phyloP scores from a whole-genome alignment of 305 asterid species.

The Fraxinus velutina region DNA sequence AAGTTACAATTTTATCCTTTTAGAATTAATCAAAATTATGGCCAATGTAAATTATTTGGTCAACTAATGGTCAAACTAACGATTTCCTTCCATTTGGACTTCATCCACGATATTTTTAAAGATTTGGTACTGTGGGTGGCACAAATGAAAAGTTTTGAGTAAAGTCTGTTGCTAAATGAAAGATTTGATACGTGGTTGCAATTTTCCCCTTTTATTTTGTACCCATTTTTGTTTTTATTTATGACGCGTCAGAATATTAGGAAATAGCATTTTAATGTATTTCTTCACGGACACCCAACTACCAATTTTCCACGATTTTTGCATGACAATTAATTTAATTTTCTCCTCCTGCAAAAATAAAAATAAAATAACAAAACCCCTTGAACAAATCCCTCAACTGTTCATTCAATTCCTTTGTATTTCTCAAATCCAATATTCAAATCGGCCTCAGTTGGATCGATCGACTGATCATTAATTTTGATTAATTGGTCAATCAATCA shows the following conservation, averaged over 20 bases:
- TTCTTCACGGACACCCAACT: not conserved
- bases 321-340: not conserved
- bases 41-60: not conserved
- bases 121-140: no score
- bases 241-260: not conserved
- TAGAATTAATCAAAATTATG: no score
- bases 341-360: not conserved
- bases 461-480: constrained; percentile 6
- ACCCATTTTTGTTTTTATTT: not conserved
- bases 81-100: no score
- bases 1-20: not conserved
- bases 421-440: not conserved
- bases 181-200: no score
- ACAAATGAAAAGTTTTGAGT: no score
- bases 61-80: not conserved
- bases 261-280: not conserved
- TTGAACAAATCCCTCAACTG: constrained; percentile 6
- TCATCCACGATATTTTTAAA: no score
- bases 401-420: constrained; percentile 11
- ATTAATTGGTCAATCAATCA: not conserved
- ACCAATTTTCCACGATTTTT: not conserved
- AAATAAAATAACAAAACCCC: constrained; percentile 19
- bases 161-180: no score
- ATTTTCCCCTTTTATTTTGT: not conserved
- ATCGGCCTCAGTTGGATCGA: constrained; percentile 9